These are phyloP conservation scores for Serendipita sp. DNA, from an alignment of 768 basidiomycete genomes.

Conservation along the genomic window DNA sequence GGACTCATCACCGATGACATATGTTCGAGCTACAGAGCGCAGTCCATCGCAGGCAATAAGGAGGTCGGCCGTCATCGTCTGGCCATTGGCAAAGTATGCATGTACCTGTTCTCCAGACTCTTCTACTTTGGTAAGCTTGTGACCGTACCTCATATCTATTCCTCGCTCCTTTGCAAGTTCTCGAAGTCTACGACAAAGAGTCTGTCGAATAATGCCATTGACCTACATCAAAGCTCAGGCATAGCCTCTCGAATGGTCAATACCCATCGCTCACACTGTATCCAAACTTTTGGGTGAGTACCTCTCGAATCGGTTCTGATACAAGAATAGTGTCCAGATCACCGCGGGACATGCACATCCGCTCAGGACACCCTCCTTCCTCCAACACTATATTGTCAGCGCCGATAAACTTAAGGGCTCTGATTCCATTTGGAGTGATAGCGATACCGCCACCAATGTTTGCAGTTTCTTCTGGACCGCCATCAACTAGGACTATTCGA, in stretches of 20 bases:
- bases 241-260: not conserved
- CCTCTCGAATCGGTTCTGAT: not conserved
- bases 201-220: not conserved
- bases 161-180: not conserved
- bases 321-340: not conserved
- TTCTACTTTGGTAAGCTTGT: slow-evolving; percentile 18
- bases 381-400: not conserved
- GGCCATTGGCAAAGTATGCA: slow-evolving; percentile 24
- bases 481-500: not conserved
- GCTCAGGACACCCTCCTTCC: not conserved
- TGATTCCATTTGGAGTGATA: not conserved
- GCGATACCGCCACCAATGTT: not conserved
- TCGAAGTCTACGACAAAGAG: not conserved
- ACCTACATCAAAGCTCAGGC: not conserved
- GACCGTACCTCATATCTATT: not conserved
- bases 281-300: not conserved
- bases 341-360: not conserved
- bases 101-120: slow-evolving; percentile 19
- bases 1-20: slow-evolving; percentile 24
- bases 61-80: slow-evolving; percentile 23
- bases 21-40: slow-evolving; percentile 25
- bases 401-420: not conserved
- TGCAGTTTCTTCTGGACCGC: not conserved
- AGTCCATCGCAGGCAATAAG: slow-evolving; percentile 32
- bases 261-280: not conserved